phyloP scores from a whole-genome alignment of 495 filamentous ascomycete species.

The Geoglossum glabrum region DNA sequence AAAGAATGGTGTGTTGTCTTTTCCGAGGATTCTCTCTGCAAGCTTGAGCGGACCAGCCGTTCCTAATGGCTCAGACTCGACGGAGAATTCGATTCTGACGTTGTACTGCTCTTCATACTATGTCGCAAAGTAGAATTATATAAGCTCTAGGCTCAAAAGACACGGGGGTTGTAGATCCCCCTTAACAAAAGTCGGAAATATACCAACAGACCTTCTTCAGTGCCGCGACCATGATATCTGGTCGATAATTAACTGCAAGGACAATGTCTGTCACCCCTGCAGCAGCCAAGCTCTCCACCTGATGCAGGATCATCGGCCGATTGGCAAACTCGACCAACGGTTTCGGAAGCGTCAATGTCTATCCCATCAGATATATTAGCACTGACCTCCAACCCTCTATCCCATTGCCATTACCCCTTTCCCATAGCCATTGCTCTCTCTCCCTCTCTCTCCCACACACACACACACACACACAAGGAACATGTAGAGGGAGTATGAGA shows the following conservation, averaged over 20 bases:
- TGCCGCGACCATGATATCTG: slow-evolving; percentile 75
- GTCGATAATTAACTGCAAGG: slow-evolving; percentile 93
- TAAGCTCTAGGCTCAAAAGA: not conserved
- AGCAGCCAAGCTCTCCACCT: slow-evolving; percentile 84
- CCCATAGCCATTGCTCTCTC: not conserved
- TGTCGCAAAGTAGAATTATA: not conserved
- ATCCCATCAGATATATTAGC: slow-evolving; percentile 1
- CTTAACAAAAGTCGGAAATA: not conserved
- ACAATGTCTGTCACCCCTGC: slow-evolving; percentile 97
- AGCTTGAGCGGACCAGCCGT: slow-evolving; percentile 94
- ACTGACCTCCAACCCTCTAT: not conserved
- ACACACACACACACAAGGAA: too few species aligned
- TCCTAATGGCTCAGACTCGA: slow-evolving; percentile 87
- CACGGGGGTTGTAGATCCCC: not conserved
- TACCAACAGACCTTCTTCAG: slow-evolving; percentile 41
- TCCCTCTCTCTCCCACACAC: too few species aligned
- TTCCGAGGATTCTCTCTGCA: slow-evolving; percentile 79
- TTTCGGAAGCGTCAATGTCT: slow-evolving; percentile 96
- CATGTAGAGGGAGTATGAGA: not conserved
- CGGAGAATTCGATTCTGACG: slow-evolving; percentile 87
- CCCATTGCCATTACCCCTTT: not conserved
- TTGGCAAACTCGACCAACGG: slow-evolving; percentile 96
- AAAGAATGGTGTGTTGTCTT: slow-evolving; percentile 90
- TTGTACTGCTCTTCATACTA: slow-evolving; percentile 85
- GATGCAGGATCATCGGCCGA: slow-evolving; percentile 97